Evolutionary conservation across 805 yeast genomes (phyloP), one percentile per base, ranked within the genome.

Genomic region (Phaffomyces opuntiae): DNA sequence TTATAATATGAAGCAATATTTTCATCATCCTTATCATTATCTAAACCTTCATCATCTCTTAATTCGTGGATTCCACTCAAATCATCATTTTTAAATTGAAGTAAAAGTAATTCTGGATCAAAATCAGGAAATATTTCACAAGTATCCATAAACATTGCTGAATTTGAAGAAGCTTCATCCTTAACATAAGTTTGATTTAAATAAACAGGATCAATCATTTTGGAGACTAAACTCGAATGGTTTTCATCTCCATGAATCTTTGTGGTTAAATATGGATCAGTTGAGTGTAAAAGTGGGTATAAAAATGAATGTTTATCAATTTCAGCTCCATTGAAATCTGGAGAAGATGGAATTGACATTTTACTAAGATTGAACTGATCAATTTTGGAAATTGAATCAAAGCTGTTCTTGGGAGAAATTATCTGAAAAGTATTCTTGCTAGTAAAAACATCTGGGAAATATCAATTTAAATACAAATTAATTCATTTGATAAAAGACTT

Each of bases 61-160:
- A 38, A 9, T n/a, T 31, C 25, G 13, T 40, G 42, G 27, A 45
- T 45, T 3, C 44, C 42, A 45, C 13, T 34, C 33, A 36, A 26
- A 9, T 45, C 8, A 12, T 40, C 44, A 40, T 45, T 36, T 17
- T 16, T 17, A n/a, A 33, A 45, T 12, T 45, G 48, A 19, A 45
- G 25, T 16, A 16, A 40, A 16, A 45, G 14, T 13, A 45, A 27
- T 29, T 45, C 36, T 13, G 48, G 48, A 38, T 45, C 48, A 34
- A 45, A 45, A 13, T 45, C 48, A 14, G 44, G 48, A 12, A 41
- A 41, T 14, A 41, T 39, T 9, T 40, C 44, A 34, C 44, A 45
- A 9, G 48, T 45, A 17, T 34, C 40, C 29, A 40, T 37, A 31
- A 37, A 42, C 17, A 39, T 16, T 27, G 33, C 6, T 5, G 21